phyloP scores from a whole-genome alignment of 106 monocot species.

The Chionographis japonica region DNA sequence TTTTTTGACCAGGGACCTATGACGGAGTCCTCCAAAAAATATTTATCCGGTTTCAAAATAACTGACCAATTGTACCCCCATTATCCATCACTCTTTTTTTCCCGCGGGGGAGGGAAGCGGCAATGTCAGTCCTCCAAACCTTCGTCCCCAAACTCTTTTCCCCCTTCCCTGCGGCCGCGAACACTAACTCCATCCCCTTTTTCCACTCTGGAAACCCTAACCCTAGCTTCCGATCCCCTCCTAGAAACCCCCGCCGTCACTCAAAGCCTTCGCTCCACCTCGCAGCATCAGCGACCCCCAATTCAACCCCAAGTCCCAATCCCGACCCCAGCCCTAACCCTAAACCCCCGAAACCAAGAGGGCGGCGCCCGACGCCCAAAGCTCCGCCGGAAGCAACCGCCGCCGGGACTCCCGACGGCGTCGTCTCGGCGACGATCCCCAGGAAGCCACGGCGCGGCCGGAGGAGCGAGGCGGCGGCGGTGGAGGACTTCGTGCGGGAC shows the following conservation, averaged over 20 bases:
- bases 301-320: not conserved
- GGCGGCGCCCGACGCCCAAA: conserved; percentile 1
- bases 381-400: not conserved
- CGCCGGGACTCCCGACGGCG: not conserved
- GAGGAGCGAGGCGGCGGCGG: conserved; percentile 74
- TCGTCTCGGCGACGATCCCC: conserved; percentile 37
- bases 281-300: conserved; percentile 4
- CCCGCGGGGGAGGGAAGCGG: too few relatives aligned
- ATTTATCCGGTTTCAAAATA: too few relatives aligned
- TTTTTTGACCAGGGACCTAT: too few relatives aligned
- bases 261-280: conserved; percentile 32
- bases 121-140: too few relatives aligned
- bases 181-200: too few relatives aligned
- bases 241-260: conserved; percentile 18
- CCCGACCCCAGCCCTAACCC: conserved; percentile 4
- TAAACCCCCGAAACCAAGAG: conserved; percentile 1
- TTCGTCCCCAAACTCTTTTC: too few relatives aligned
- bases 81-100: too few relatives aligned
- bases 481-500: conserved; percentile 79
- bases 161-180: too few relatives aligned
- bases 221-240: too few relatives aligned
- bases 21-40: too few relatives aligned
- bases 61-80: too few relatives aligned
- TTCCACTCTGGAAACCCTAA: too few relatives aligned
- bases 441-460: conserved; percentile 62